phyloP scores from a whole-genome alignment of 768 basidiomycete genomes.

The Hygrophorus pudorinus region DNA sequence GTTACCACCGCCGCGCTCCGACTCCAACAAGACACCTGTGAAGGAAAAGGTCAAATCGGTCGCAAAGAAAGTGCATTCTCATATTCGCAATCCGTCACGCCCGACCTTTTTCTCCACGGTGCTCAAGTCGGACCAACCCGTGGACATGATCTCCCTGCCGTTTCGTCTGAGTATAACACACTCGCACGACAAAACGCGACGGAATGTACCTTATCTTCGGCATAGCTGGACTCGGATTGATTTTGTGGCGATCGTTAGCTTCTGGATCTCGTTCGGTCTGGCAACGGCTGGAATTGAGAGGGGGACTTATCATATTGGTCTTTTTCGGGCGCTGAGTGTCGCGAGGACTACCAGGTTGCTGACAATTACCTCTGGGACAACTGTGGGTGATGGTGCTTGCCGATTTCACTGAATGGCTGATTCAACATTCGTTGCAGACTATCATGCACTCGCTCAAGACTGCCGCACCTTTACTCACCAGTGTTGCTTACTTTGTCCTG shows the following conservation, averaged over 20 bases:
- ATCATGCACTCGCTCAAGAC: slow-evolving; percentile 91
- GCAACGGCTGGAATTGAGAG: slow-evolving; percentile 61
- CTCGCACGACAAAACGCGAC: slow-evolving; percentile 43
- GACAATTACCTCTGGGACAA: slow-evolving; percentile 85
- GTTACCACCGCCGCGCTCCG: slow-evolving; percentile 7
- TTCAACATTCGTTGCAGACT: slow-evolving; percentile 37
- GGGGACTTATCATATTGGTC: slow-evolving; percentile 61
- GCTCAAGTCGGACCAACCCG: slow-evolving; percentile 31
- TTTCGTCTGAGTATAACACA: slow-evolving; percentile 52
- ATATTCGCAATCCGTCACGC: slow-evolving; percentile 33
- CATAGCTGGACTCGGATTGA: slow-evolving; percentile 93
- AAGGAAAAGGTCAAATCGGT: slow-evolving; percentile 23
- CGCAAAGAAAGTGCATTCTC: slow-evolving; percentile 26
- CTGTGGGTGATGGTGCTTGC: slow-evolving; percentile 38
- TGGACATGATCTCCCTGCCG: slow-evolving; percentile 44
- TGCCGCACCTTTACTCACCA: slow-evolving; percentile 80
- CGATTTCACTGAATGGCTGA: slow-evolving; percentile 6
- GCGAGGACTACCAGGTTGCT: slow-evolving; percentile 75
- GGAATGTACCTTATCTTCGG: slow-evolving; percentile 79
- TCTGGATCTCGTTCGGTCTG: slow-evolving; percentile 78
- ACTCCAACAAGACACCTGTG: slow-evolving; percentile 16
- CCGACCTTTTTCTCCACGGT: slow-evolving; percentile 42
- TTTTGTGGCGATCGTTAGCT: slow-evolving; percentile 72
- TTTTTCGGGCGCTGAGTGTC: slow-evolving; percentile 85
- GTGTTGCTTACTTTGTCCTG: slow-evolving; percentile 83